Percentiles rank a stretch among this genome's conserved stretches.
Conservation (phyloP, 352 stramenopile genomes). For the Phytophthora pini region DNA sequence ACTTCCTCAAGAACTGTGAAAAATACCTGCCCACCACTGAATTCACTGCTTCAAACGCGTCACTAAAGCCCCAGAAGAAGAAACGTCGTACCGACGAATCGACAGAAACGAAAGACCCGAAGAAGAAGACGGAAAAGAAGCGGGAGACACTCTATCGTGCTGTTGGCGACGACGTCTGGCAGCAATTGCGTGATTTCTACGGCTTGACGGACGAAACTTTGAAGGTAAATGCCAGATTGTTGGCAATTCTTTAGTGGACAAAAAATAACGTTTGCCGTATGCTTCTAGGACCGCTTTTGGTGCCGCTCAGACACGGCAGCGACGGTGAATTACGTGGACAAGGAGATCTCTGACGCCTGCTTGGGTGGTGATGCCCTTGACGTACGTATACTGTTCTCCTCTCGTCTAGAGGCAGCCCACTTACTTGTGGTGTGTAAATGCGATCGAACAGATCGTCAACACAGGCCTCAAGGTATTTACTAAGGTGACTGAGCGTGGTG, state of each 20-base stretch:
- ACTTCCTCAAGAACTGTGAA: constrained; percentile 80
- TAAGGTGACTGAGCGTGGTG: constrained; percentile 68
- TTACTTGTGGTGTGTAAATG: constrained; percentile 3
- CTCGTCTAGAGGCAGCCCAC: background rate
- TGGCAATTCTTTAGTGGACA: background rate
- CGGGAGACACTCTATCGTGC: constrained; percentile 79
- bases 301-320: constrained; percentile 78
- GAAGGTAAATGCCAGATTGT: constrained; percentile 39
- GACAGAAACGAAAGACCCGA: constrained; percentile 4
- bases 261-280: constrained; percentile 7
- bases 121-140: constrained; percentile 46
- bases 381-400: constrained; percentile 32
- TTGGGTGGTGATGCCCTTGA: constrained; percentile 74
- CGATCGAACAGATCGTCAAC: constrained; percentile 85
- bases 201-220: constrained; percentile 55
- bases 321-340: constrained; percentile 84
- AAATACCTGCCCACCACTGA: constrained; percentile 64
- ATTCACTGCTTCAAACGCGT: constrained; percentile 33
- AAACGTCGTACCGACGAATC: constrained; percentile 47
- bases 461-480: constrained; percentile 92
- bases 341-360: constrained; percentile 66
- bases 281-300: constrained; percentile 57
- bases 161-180: constrained; percentile 70
- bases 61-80: constrained; percentile 51
- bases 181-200: constrained; percentile 67